Evolutionary conservation across 305 asterid genomes (phyloP).

Genomic region (Salvia sclarea): DNA sequence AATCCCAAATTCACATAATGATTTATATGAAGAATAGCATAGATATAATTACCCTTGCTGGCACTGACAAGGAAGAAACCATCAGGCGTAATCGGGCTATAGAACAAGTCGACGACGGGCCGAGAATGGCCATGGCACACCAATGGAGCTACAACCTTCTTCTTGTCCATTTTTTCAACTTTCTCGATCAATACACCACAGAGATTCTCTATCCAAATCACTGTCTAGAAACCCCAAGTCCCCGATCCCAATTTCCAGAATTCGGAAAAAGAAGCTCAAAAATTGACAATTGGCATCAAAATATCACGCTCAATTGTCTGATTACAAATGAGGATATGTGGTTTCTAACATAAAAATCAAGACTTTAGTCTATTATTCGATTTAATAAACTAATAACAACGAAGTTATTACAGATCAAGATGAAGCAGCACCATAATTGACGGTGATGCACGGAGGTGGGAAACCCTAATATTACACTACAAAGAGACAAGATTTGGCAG

Average conservation of each 20-base stretch:
- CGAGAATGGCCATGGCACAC: constrained; percentile 99
- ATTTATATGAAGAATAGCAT: background rate
- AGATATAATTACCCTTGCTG: constrained; percentile 75
- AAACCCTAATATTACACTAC: constrained; percentile 33
- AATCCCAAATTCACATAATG: background rate
- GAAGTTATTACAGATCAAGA: constrained; percentile 20
- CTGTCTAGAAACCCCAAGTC: too few species aligned
- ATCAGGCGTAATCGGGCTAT: constrained; percentile 94
- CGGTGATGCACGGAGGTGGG: constrained; percentile 30
- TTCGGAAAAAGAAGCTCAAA: constrained; percentile 11
- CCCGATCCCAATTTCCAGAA: too few species aligned
- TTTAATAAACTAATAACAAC: background rate
- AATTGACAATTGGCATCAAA: constrained; percentile 28
- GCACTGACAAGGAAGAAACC: constrained; percentile 96
- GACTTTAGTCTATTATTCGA: background rate
- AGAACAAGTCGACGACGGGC: constrained; percentile 93
- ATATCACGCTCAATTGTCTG: constrained; percentile 26
- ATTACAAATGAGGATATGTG: background rate
- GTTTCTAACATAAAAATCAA: constrained; percentile 12
- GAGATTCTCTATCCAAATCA: constrained; percentile 31
- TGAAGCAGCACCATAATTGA: constrained; percentile 7
- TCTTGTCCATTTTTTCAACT: constrained; percentile 74
- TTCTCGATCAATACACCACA: constrained; percentile 49
- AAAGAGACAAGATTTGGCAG: too few species aligned
- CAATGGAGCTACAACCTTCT: constrained; percentile 79